Evolutionary conservation across 2,329 filamentous ascomycete genomes (phyloP), one percentile per base, ranked within the genome.

Genomic region (Chaetomiaceae sp.): DNA sequence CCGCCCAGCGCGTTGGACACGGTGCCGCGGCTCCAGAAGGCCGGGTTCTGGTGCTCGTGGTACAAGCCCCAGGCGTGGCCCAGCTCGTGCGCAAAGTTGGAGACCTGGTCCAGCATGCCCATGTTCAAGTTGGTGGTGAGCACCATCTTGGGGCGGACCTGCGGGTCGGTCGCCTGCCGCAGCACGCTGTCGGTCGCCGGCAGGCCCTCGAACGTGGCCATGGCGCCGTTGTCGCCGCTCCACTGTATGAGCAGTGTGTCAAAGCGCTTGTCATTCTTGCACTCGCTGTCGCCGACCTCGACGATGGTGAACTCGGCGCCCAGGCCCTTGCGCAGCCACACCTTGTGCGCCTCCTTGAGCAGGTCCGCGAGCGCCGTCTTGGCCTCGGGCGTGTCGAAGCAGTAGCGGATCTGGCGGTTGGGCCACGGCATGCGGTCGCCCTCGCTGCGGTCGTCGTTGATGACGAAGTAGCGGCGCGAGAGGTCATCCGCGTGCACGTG

Each of bases 1-100:
- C 40, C 40, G 20, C 40, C 40, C 4, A 32, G 38, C 7, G 20
- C 30, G 18, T 35, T 35, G 11, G 15, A 18, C n/a, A 35, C 14
- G 22, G 30, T 42, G 17, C 20, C 30, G n/a, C 18, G 15, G 40
- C 30, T 42, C 32, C 40, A 42, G 11, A 42, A 35, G 3, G 40
- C 40, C 32, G 40, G 40, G 22, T 42, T 42, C 30, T 42, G 40
- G 20, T 42, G 40, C 30, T 42, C 40, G 40, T 42, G 40, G 24
- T 42, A 35, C 20, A 42, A 15, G 12, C 40, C 40, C 40, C 40
- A 42, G 40, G 40, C 40, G 30, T 42, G 40, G 12, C 40, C 40
- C 7, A 42, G 30, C 40, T 42, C 40, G 22, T 42, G 40, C 18
- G 40, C 40, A 35, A 42, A 35, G 40, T 42, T 42, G 14, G 10